Evolutionary conservation across 345 rosid genomes (phyloP), one percentile per base, ranked within the genome.

Genomic region (Citrus maxima): DNA sequence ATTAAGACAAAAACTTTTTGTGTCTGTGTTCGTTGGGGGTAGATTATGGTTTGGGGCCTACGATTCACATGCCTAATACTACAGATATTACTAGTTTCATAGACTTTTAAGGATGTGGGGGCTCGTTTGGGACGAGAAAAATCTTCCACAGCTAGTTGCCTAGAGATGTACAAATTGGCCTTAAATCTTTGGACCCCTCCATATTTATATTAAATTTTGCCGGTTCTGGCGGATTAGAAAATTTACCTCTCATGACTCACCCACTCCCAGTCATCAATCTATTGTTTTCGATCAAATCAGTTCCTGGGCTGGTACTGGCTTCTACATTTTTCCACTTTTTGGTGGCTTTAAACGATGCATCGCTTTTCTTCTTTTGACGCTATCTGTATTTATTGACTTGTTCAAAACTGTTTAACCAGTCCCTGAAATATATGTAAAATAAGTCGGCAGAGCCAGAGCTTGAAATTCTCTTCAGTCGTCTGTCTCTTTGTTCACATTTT

Each of bases 61-160:
- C 81, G 38, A 1, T 54, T 76, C 84, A 69, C 81, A 73, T 76
- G 88, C 74, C 10, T 0, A 2, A 25, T 7, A 13, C 7, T 16
- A 28, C 19, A 0, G 19, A 21, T 18, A 64, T 40, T 73, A 65
- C 42, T 71, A 10, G 46, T 62, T 24, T 60, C 67, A 28, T 21
- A 30, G 78, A n/a, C 35, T 70, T 73, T 64, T 51, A 70, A 54
- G 63, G 69, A 24, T 65, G 80, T 72, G 68, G 78, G 85, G 86
- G 46, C 80, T 46, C 34, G 70, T 72, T 32, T 75, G 72, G 38
- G 73, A 70, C 77, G 40, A 46, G 35, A 67, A 63, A 67, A 77
- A 8, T 34, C 32, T 72, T 64, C 18, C 74, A 75, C 79, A 73
- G 75, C 78, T 76, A 46, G 38, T 63, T 10, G 49, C 42, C 79